phyloP scores from a whole-genome alignment of 164 flowering plant genomes.

The Nelumbo lutea region DNA sequence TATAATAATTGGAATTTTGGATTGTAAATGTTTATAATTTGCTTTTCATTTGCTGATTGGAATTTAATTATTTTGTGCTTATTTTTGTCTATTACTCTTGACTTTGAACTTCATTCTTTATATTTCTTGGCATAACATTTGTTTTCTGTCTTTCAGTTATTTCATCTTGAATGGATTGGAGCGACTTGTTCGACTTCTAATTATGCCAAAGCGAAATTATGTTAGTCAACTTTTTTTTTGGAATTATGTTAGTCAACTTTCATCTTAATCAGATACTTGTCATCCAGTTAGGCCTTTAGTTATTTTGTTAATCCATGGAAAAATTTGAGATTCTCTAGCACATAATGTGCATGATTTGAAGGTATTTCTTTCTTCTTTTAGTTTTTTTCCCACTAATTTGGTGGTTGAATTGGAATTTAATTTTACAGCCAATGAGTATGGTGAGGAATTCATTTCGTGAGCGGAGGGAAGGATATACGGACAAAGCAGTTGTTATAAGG shows the following conservation, averaged over 20 bases:
- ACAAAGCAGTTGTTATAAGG: conserved; percentile 90
- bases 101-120: neutral
- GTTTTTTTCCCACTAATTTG: neutral
- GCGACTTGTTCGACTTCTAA: conserved; percentile 66
- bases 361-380: neutral
- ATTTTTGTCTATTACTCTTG: neutral
- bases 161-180: conserved; percentile 83
- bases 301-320: neutral
- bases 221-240: conserved; percentile 36
- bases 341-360: neutral
- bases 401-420: conserved; percentile 5
- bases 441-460: conserved; percentile 63
- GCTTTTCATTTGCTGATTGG: neutral
- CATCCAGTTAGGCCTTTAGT: neutral
- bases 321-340: neutral
- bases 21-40: neutral
- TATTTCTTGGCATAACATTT: neutral
- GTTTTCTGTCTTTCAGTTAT: conserved; percentile 36
- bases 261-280: neutral
- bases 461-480: conserved; percentile 70
- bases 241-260: neutral
- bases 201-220: conserved; percentile 75
- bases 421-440: conserved; percentile 64
- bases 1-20: too few species aligned
- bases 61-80: neutral